Percentiles rank a stretch among this genome's conserved stretches.
phyloP scores from a whole-genome alignment of 2,329 filamentous ascomycete genomes.

The Lasiodiplodia hormozganensis region DNA sequence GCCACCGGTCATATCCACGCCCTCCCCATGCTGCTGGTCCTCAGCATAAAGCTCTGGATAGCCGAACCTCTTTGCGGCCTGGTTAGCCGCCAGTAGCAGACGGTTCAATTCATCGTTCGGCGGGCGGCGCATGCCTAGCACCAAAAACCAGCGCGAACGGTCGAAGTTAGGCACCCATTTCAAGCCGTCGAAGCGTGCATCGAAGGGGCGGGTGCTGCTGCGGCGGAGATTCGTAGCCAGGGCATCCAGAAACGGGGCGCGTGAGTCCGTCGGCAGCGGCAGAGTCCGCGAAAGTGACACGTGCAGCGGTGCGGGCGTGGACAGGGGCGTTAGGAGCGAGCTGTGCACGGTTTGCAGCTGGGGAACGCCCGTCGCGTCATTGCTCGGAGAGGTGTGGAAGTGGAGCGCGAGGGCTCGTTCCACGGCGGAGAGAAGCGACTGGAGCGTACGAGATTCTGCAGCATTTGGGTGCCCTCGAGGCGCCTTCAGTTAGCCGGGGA shows the following conservation, averaged over 20 bases:
- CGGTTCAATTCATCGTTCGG: slow-evolving; percentile 46
- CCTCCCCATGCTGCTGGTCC: slow-evolving; percentile 37
- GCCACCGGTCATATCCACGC: slow-evolving; percentile 31
- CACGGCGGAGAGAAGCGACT: slow-evolving; percentile 41
- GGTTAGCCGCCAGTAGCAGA: slow-evolving; percentile 73
- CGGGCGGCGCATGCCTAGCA: slow-evolving; percentile 65
- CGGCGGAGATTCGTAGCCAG: slow-evolving; percentile 54
- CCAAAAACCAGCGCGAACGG: slow-evolving; percentile 80
- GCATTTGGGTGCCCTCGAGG: slow-evolving; percentile 47
- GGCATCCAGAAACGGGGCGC: slow-evolving; percentile 68
- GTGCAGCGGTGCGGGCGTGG: slow-evolving; percentile 75
- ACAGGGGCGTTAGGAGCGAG: slow-evolving; percentile 35
- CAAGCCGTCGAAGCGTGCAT: slow-evolving; percentile 54
- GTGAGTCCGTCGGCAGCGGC: slow-evolving; percentile 74
- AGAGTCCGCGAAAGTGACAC: slow-evolving; percentile 88
- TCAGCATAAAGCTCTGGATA: slow-evolving; percentile 74
- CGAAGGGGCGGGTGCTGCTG: slow-evolving; percentile 58
- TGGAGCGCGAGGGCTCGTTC: slow-evolving; percentile 4
- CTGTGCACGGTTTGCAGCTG: slow-evolving; percentile 15
- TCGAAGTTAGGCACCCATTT: slow-evolving; percentile 73
- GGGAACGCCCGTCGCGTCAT: neutral
- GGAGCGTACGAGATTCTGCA: slow-evolving; percentile 40
- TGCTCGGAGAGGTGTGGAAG: slow-evolving; percentile 26
- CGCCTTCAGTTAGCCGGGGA: slow-evolving; percentile 25
- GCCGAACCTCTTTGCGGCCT: slow-evolving; percentile 62